A percentile compares a stretch with the other conserved stretches of the same genome.
Conservation (phyloP, 345 rosid genomes). For the Ceriops tagal region DNA sequence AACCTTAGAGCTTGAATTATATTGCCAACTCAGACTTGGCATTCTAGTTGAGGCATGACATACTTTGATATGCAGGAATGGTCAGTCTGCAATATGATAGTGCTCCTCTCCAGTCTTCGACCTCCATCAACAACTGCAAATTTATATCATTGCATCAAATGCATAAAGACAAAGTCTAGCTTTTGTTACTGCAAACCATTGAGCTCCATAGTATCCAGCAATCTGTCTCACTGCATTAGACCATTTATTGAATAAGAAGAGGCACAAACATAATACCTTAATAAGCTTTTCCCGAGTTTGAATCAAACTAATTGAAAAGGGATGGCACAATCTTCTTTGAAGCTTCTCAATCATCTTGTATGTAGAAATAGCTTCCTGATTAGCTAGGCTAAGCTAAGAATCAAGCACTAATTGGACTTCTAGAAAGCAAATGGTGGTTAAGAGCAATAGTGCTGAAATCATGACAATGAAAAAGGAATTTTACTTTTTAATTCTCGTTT, state of each 20-base stretch:
- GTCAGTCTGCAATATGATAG: constrained; percentile 64
- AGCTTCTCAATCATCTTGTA: constrained; percentile 60
- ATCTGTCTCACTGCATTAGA: not conserved
- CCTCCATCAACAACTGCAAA: constrained; percentile 72
- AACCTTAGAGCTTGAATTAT: not conserved
- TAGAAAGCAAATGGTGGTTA: not conserved
- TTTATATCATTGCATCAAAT: constrained; percentile 18
- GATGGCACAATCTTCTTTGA: constrained; percentile 65
- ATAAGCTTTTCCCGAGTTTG: constrained; percentile 76
- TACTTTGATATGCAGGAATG: constrained; percentile 82
- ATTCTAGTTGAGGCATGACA: constrained; percentile 23
- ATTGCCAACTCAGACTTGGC: not conserved
- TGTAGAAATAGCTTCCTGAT: constrained; percentile 37
- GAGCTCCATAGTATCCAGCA: not conserved
- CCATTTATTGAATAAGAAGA: constrained; percentile 1
- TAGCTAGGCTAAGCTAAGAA: constrained; percentile 50
- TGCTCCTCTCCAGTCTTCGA: constrained; percentile 75
- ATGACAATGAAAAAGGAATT: not conserved
- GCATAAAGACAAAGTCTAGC: not conserved
- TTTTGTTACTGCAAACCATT: not conserved
- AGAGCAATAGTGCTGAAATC: not conserved
- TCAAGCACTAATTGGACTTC: constrained; percentile 7
- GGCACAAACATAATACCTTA: constrained; percentile 45
- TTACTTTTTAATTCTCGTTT: too few relatives aligned
- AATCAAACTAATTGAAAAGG: constrained; percentile 64